Evolutionary conservation across 371 early-diverging fungal species (phyloP), one percentile per base, ranked within the genome.

Genomic region (Nosema granulosis): DNA sequence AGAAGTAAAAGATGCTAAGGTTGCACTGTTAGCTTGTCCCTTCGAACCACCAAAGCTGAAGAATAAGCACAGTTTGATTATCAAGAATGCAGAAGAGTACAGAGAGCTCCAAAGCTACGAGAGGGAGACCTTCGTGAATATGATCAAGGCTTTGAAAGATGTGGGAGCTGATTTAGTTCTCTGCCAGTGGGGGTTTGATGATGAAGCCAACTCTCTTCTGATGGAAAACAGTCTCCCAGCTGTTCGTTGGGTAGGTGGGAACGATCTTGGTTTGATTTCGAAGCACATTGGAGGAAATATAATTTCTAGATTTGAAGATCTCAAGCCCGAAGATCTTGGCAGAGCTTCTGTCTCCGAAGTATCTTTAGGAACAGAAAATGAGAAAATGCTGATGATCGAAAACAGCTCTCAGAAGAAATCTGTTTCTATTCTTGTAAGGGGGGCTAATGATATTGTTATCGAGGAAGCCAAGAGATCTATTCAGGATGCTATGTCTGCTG

Each of bases 141-240:
- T 99, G 98, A 94, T 98, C 73, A 87, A 90, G 70, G 89, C 89
- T 82, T 92, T 97, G 81, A 99, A 97, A 88, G 90, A 92, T 61
- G 88, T 91, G 66, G 95, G 95, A 43, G 96, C 97, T 63, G 95
- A 94, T 87, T 82, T 98, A 31, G 97, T 96, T 43, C 91, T 96
- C 63, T 98, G 97, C 88, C 98, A 99, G 87, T 98, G 98, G 98
- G 99, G 99, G 75, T 98, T 99, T 84, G 98, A 98, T 86, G 99
- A 99, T 84, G 98, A 99, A 86, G 99, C 98, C 51, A 99, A 97
- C 87, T 96, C 96, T 83, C 87, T 99, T 84, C 87, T 99, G 70
- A 86, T 96, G 87, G 94, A 96, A 86, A 92, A 95, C 87, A 83
- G 95, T 82, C 88, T 99, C 35, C 97, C 99, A 52, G 96, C 97